phyloP scores from a whole-genome alignment of 179 eudicot species.

The Beta lomatogona region DNA sequence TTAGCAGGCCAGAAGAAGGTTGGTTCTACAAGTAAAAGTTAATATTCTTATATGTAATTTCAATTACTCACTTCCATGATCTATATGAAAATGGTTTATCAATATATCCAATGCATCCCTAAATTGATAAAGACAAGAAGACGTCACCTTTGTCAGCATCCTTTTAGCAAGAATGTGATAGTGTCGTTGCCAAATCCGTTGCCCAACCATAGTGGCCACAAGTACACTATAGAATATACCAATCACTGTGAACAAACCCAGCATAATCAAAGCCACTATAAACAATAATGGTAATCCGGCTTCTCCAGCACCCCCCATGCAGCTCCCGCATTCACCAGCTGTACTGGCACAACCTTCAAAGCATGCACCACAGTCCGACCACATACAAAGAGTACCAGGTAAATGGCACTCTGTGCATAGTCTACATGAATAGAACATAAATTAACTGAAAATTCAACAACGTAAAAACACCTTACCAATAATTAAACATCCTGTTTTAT shows the following conservation, averaged over 20 bases:
- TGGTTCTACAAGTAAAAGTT: background rate
- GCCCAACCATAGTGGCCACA: slow-evolving; percentile 98
- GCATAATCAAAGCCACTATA: slow-evolving; percentile 72
- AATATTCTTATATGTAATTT: background rate
- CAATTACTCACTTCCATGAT: background rate
- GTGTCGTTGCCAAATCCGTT: slow-evolving; percentile 96
- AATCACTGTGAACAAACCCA: slow-evolving; percentile 81
- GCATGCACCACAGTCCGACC: slow-evolving; percentile 89
- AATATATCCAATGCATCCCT: background rate
- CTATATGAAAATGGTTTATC: background rate
- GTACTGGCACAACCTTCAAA: slow-evolving; percentile 78
- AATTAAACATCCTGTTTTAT: background rate
- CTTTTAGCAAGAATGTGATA: slow-evolving; percentile 98
- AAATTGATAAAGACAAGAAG: background rate
- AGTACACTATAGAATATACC: slow-evolving; percentile 94
- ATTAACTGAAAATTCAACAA: background rate
- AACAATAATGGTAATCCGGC: slow-evolving; percentile 80
- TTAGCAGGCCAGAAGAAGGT: background rate
- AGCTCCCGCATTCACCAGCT: slow-evolving; percentile 88
- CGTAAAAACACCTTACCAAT: background rate
- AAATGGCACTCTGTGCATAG: slow-evolving; percentile 90
- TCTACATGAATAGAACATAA: slow-evolving; percentile 39
- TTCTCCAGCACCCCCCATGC: slow-evolving; percentile 94
- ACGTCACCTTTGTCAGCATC: slow-evolving; percentile 90
- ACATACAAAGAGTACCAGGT: slow-evolving; percentile 95